Evolutionary conservation across 2,329 filamentous ascomycete genomes (phyloP).

Genomic region (Bimuria novae-zelandiae): DNA sequence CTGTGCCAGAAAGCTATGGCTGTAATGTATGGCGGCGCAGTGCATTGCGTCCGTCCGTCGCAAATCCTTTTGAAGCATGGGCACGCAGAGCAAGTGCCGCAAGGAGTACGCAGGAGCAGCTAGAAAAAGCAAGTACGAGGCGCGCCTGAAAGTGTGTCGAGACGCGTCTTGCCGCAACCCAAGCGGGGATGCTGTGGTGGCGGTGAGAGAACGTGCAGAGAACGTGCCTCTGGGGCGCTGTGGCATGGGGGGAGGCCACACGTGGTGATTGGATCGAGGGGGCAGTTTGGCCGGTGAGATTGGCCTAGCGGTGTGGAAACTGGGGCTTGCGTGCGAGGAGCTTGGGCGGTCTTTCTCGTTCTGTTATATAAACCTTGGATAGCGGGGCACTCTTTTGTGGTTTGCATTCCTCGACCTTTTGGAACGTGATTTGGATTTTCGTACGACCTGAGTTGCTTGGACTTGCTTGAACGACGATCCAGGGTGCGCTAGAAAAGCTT

Average conservation of each 20-base stretch:
- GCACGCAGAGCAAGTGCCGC: too few species aligned
- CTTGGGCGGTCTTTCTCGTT: not conserved
- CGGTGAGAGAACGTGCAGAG: slow-evolving; percentile 1
- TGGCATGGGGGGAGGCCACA: not conserved
- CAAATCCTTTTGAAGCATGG: too few species aligned
- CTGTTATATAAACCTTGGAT: not conserved
- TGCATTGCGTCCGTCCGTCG: too few species aligned
- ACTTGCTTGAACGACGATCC: not conserved
- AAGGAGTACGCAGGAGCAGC: not conserved
- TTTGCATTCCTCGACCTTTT: not conserved
- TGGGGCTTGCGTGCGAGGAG: too few species aligned
- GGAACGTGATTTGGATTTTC: not conserved
- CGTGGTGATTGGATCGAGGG: not conserved
- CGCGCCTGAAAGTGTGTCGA: not conserved
- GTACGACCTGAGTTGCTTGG: slow-evolving; percentile 1
- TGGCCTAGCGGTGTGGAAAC: too few species aligned
- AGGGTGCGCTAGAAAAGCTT: slow-evolving; percentile 11
- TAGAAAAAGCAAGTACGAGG: not conserved
- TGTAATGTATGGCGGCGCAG: too few species aligned
- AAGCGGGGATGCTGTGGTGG: slow-evolving; percentile 3
- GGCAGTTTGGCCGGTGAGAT: slow-evolving; percentile 6
- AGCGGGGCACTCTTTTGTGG: not conserved
- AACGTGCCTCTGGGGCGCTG: too few species aligned
- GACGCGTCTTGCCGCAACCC: not conserved
- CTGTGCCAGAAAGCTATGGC: too few species aligned